Conservation (phyloP, 2,329 filamentous ascomycete species). For the Trichoderma asperellum region DNA sequence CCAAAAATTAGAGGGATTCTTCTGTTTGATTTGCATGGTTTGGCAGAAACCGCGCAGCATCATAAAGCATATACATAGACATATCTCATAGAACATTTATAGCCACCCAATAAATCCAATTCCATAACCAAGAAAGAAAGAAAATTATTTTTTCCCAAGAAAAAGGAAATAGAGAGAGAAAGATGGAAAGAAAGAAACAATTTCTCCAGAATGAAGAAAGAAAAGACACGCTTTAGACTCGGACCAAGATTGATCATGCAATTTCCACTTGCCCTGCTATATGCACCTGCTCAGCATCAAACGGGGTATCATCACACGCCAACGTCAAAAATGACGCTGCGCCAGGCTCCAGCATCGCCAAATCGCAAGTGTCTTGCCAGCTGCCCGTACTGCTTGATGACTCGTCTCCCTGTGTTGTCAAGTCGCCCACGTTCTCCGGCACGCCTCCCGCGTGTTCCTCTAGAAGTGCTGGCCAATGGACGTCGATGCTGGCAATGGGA, state of each 20-base stretch:
- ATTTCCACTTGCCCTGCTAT: conserved; percentile 24
- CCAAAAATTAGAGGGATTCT: background rate
- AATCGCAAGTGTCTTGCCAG: conserved; percentile 24
- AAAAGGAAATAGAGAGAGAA: too few relatives aligned
- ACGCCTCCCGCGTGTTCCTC: conserved; percentile 21
- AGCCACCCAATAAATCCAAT: background rate
- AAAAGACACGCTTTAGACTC: background rate
- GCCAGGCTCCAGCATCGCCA: conserved; percentile 25
- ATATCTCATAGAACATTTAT: conserved; percentile 18
- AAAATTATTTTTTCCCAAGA: background rate
- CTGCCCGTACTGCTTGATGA: conserved; percentile 21
- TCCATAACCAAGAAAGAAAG: background rate
- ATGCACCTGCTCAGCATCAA: conserved; percentile 26
- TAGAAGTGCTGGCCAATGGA: conserved; percentile 23
- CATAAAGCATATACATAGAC: background rate
- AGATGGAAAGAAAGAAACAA: background rate
- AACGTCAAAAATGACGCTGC: conserved; percentile 12
- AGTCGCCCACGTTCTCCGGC: conserved; percentile 3
- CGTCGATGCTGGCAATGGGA: conserved; percentile 8
- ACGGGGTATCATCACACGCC: conserved; percentile 12
- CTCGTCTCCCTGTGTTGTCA: conserved; percentile 14
- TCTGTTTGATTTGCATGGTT: conserved; percentile 11
- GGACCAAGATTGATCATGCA: background rate
- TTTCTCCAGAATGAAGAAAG: background rate
- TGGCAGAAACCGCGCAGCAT: background rate